A percentile compares a stretch with the other conserved stretches of the same genome.
Conservation (phyloP, 2,329 filamentous ascomycete genomes). For the Fusarium mundagurra region DNA sequence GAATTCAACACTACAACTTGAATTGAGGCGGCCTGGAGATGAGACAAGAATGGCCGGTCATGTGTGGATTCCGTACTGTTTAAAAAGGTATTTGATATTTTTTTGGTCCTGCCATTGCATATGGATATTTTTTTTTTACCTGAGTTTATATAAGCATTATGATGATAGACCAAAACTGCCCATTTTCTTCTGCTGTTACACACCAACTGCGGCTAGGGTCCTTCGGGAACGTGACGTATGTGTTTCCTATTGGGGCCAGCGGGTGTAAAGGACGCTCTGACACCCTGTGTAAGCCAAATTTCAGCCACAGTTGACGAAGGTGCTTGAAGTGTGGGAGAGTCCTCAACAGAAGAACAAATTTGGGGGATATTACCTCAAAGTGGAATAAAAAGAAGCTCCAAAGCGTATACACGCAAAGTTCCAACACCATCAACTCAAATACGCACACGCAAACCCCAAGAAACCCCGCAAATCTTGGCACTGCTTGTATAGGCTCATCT, state of each 20-base stretch:
- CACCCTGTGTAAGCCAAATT: conserved; percentile 3
- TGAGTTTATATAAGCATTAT: not conserved
- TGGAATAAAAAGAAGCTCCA: not conserved
- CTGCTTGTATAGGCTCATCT: conserved; percentile 16
- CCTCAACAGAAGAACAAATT: not conserved
- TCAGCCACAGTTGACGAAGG: conserved; percentile 27
- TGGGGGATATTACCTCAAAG: not conserved
- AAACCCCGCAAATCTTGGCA: conserved; percentile 34
- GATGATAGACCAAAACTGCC: not conserved
- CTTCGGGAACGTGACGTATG: conserved; percentile 29
- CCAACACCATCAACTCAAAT: not conserved
- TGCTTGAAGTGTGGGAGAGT: not conserved
- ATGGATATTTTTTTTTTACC: not conserved
- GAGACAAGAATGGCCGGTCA: not conserved
- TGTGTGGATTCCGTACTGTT: too few species aligned
- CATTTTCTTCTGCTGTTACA: not conserved
- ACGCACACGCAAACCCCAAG: conserved; percentile 4
- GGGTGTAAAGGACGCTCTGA: conserved; percentile 11
- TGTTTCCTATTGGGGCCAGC: conserved; percentile 5
- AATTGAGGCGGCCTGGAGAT: not conserved
- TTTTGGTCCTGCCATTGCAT: not conserved
- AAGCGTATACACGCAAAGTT: not conserved
- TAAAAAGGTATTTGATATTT: not conserved
- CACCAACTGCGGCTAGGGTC: conserved; percentile 9
- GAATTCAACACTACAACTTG: not conserved